Conservation (phyloP, 2,329 filamentous ascomycete genomes). For the Aspergillus novofumigatus region DNA sequence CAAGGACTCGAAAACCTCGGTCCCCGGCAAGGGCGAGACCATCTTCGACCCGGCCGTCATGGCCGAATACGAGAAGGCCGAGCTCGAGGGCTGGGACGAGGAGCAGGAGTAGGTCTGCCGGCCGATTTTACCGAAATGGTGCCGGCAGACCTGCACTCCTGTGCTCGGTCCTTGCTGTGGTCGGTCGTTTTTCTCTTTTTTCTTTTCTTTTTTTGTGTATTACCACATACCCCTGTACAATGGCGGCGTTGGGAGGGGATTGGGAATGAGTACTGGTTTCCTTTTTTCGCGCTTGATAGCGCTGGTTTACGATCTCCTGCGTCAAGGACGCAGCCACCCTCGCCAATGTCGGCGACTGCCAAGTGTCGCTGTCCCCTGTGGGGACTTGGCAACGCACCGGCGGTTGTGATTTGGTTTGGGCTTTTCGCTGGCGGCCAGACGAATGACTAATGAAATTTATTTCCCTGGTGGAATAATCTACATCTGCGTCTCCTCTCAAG, state of each 20-base stretch:
- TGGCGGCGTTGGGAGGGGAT: not conserved
- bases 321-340: not conserved
- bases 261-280: not conserved
- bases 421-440: not conserved
- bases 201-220: conserved; percentile 1
- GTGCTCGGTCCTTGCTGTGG: conserved; percentile 5
- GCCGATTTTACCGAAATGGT: not conserved
- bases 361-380: not conserved
- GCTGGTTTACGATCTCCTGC: not conserved
- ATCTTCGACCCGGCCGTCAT: conserved; percentile 74
- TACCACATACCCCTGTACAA: conserved; percentile 1
- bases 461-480: not conserved
- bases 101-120: conserved; percentile 57
- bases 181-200: conserved; percentile 1
- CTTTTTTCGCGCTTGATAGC: not conserved
- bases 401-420: not conserved
- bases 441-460: not conserved
- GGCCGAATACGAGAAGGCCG: conserved; percentile 67
- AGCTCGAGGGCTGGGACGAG: conserved; percentile 77
- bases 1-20: conserved; percentile 70
- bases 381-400: not conserved
- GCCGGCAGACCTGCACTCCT: not conserved
- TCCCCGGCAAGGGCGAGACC: conserved; percentile 64
- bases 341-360: not conserved
- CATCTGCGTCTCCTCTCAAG: not conserved